phyloP scores from a whole-genome alignment of 805 yeast species.

The Metschnikowia lunata region DNA sequence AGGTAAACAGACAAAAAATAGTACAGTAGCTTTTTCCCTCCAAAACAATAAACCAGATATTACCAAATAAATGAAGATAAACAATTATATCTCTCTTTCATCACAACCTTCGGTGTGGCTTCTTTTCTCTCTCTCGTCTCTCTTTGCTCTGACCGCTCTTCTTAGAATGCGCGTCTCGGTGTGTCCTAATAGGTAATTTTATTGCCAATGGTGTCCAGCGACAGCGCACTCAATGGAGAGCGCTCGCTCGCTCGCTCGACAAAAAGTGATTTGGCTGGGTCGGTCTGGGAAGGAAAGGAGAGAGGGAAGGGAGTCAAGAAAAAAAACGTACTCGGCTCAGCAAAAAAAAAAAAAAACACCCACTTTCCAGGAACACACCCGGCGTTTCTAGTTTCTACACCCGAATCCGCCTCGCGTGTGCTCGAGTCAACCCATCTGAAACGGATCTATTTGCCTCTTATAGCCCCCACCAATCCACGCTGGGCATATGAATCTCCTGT shows the following conservation, averaged over 20 bases:
- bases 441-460: too few relatives aligned
- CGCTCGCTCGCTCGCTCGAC: constrained; percentile 18
- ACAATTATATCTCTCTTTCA: too few relatives aligned
- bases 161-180: constrained; percentile 7
- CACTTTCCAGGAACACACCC: neutral
- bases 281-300: constrained; percentile 14
- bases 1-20: too few relatives aligned
- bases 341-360: constrained; percentile 9
- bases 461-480: neutral
- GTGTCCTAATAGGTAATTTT: neutral
- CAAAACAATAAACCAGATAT: too few relatives aligned
- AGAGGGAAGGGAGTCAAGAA: constrained; percentile 12
- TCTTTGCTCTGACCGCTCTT: too few relatives aligned
- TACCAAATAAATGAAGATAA: too few relatives aligned
- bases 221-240: constrained; percentile 12
- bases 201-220: constrained; percentile 5
- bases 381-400: neutral
- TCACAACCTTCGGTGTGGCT: neutral
- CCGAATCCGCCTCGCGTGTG: constrained; percentile 1
- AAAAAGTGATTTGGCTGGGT: constrained; percentile 10
- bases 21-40: too few relatives aligned
- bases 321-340: constrained; percentile 11
- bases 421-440: neutral
- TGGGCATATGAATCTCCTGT: constrained; percentile 18
- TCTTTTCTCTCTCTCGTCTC: neutral